These are phyloP conservation scores for Lentinula edodes DNA, from an alignment of 768 basidiomycete genomes.

Conservation along the genomic window DNA sequence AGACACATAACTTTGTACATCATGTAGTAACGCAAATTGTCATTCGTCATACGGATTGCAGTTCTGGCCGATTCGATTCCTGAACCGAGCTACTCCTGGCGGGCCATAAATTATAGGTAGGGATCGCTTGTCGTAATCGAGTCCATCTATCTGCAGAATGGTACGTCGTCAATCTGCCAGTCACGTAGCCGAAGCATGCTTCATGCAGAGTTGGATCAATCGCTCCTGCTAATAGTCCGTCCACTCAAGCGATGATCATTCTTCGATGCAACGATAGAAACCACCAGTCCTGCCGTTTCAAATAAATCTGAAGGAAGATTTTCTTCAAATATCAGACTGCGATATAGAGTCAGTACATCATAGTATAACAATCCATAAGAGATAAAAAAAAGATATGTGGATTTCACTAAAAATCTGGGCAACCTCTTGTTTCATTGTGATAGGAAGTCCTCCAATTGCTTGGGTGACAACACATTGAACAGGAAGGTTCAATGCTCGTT, in stretches of 20 bases:
- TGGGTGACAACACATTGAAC: background rate
- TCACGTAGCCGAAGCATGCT: background rate
- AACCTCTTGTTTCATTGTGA: background rate
- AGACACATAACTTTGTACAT: background rate
- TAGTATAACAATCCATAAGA: background rate
- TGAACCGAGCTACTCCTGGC: too few relatives aligned
- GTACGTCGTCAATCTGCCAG: background rate
- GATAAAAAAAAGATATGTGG: background rate
- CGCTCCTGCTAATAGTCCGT: background rate
- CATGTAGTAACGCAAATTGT: background rate
- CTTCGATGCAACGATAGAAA: background rate
- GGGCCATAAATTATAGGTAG: too few relatives aligned
- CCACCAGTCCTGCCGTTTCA: too few relatives aligned
- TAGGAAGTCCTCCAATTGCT: background rate
- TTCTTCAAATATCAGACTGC: too few relatives aligned
- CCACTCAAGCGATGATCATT: background rate
- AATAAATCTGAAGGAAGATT: too few relatives aligned
- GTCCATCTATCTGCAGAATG: too few relatives aligned
- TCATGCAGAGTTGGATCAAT: background rate
- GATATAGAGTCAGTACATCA: too few relatives aligned
- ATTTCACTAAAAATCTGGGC: background rate
- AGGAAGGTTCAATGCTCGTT: conserved; percentile 1
- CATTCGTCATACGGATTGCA: background rate
- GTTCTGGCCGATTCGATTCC: background rate
- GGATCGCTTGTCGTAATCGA: too few relatives aligned